Evolutionary conservation across 75 land plant genomes (phyloP), one percentile per base, ranked within the genome.

Genomic region (Chamaecyparis obtusa): DNA sequence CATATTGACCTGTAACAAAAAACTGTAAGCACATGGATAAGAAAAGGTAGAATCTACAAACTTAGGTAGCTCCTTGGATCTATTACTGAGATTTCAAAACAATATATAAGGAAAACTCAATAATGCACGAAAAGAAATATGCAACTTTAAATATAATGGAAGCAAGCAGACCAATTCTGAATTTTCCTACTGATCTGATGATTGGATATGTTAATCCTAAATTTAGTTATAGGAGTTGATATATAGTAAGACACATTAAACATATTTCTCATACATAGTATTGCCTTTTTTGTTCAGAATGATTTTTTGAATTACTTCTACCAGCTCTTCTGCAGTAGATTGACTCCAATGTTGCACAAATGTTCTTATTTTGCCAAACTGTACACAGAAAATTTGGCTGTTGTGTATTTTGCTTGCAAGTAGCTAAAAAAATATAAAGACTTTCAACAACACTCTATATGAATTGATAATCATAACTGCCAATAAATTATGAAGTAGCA

Each of bases 1-100:
- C 92, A 95, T 94, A 71, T 98, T 98, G 64, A 98, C 98, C 99
- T 98, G 89, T 51, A 81, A 9, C n/a, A 13, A 71, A 49, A 76
- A 9, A 37, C 49, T 30, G 55, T 51, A 54, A 78, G 60, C 86
- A 83, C n/a, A 5, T 57, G 64, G 82, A 48, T 49, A 78, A 39
- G 1, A 35, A 35, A 78, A 19, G 46, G 19, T 78, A 24, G 27
- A 4, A 11, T 46, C 83, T 81, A 9, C 16, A 46, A 81, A 46
- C 46, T 21, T 46, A 81, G 5, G n/a, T n/a, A 32, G 48, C 30
- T 81, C 46, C 15, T 33, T 44, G 49, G 16, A 30, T n/a, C 51
- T 81, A 81, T 27, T 81, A 27, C 30, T 43, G 51, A 6, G 30
- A 81, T 27, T 46, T 5, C 51, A 81, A 44, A 81, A 44, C 30